Evolutionary conservation across 2,329 filamentous ascomycete species (phyloP), one percentile per base, ranked within the genome.

Genomic region (Ceratocystis colombiana): DNA sequence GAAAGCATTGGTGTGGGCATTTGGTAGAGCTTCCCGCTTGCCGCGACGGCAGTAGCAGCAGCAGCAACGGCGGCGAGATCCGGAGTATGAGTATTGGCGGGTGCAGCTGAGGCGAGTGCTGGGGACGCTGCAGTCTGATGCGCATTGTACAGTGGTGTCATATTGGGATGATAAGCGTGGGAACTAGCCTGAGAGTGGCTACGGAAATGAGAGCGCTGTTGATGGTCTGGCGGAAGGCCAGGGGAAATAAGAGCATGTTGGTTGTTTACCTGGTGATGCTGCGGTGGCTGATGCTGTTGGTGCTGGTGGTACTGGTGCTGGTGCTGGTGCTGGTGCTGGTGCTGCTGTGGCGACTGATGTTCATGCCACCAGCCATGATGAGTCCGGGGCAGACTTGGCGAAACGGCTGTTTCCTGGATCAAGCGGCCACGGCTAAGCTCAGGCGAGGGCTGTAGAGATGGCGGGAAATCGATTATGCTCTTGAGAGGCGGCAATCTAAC

Each of bases 1-100:
- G 55, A 59, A 5, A 59, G 55, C 55, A 30, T n/a, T 5, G 55
- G 55, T 6, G 55, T 59, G 55, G 28, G 55, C 20, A 30, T 59
- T 33, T 37, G 55, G 55, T 59, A 59, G 10, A n/a, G 28, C 25
- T 37, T 59, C 3, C 55, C 10, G 55, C 55, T 37, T 7, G 55
- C 2, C 20, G 55, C 25, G 2, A 30, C 12, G 1, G 30, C 30
- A 17, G 15, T 37, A 28, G 53, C 10, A 25, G 53, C 20, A 25
- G 53, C 20, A 28, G 53, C 30, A 5, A 22, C 15, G 12, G 22
- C 4, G 25, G 28, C 22, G 6, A n/a, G 55, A 4, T 10, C 48
- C 22, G 48, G n/a, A 1, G 22, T 15, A 15, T 25, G n/a, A 4
- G 22, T 25, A 15, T 25, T 53, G 20, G 20, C 5, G 48, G 22